These are phyloP conservation scores for Saturnispora silvae DNA, from an alignment of 805 yeast species.

Conservation along the genomic window DNA sequence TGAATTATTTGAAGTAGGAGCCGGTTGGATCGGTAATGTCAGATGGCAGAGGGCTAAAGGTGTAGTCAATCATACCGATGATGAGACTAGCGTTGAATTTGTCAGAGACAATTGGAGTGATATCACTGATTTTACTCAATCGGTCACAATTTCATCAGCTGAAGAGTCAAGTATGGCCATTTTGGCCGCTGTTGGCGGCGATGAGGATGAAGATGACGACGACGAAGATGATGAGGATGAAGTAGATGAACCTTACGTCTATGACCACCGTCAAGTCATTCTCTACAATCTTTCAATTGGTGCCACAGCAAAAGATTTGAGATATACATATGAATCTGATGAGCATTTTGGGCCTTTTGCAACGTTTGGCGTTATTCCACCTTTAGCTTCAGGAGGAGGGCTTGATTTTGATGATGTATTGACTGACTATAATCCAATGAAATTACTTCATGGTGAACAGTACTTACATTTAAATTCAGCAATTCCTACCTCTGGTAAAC, in stretches of 20 bases:
- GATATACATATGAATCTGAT: constrained; percentile 70
- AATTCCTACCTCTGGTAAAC: constrained; percentile 58
- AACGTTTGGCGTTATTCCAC: constrained; percentile 82
- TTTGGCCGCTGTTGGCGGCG: constrained; percentile 49
- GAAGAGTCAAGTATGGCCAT: constrained; percentile 76
- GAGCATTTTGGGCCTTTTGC: constrained; percentile 78
- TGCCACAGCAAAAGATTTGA: constrained; percentile 64
- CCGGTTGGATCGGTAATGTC: constrained; percentile 92
- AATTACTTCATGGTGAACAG: constrained; percentile 91
- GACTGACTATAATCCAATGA: constrained; percentile 79
- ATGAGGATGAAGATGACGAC: constrained; percentile 34
- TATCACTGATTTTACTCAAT: constrained; percentile 52
- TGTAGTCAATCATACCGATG: constrained; percentile 46
- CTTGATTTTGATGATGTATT: constrained; percentile 51
- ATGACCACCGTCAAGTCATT: constrained; percentile 60
- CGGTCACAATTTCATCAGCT: constrained; percentile 47
- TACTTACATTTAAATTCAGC: constrained; percentile 71
- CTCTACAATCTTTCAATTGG: constrained; percentile 87
- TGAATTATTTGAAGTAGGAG: constrained; percentile 83
- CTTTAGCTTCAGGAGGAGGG: constrained; percentile 52
- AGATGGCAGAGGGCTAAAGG: constrained; percentile 94
- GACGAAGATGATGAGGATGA: constrained; percentile 36
- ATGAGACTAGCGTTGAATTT: constrained; percentile 47
- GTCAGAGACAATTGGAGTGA: constrained; percentile 57
- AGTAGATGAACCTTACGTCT: constrained; percentile 39